Base-by-base conservation (phyloP, 768 basidiomycete genomes). In the Lactifluus volemus region DNA sequence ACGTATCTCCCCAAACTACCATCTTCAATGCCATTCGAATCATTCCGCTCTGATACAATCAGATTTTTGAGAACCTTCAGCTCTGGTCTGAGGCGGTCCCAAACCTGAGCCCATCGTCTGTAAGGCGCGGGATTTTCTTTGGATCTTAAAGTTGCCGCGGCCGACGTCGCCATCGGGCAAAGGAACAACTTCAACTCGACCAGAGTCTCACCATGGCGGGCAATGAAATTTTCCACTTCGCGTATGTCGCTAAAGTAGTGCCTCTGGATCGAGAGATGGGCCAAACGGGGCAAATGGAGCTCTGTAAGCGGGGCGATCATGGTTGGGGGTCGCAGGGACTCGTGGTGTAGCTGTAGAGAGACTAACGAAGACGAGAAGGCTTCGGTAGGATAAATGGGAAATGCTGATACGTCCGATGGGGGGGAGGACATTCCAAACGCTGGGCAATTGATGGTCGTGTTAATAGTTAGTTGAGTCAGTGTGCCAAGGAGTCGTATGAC, bases 1-100 rank as follows among this genome's bases (percentile, higher is more conserved):
- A 60, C 15, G 34, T 60, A 60, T 30, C 53, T 45, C 32, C 51
- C 42, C 45, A 48, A 36, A 25, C 32, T 6, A 19, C 1, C 12
- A n/a, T 55, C 53, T 34, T 60, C 59, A 44, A 49, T 19, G 14
- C 48, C 59, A 7, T 42, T 25, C 48, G 59, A 60, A 55, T 60
- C 53, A 49, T 19, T 38, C n/a, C 45, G 39, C 11, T 50, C 59
- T 53, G 53, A 55, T 12, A 60, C 59, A 17, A 55, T 30, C 25
- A 60, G 9, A 44, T 42, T 11, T 10, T 14, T 55, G 30, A 60
- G 59, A 17, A 49, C 30, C 47, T 44, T 60, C 19, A 60, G 15
- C 9, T 54, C 41, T n/a, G 4, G 1, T 30, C 30, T 25, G 53
- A 60, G 19, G 19, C 6, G 19, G 9, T 60, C 53, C 59, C 59